A percentile compares a stretch with the other conserved stretches of the same genome.
Evolutionary conservation across 1,284 basidiomycete species (phyloP).

Genomic region (Ganoderma sp.): DNA sequence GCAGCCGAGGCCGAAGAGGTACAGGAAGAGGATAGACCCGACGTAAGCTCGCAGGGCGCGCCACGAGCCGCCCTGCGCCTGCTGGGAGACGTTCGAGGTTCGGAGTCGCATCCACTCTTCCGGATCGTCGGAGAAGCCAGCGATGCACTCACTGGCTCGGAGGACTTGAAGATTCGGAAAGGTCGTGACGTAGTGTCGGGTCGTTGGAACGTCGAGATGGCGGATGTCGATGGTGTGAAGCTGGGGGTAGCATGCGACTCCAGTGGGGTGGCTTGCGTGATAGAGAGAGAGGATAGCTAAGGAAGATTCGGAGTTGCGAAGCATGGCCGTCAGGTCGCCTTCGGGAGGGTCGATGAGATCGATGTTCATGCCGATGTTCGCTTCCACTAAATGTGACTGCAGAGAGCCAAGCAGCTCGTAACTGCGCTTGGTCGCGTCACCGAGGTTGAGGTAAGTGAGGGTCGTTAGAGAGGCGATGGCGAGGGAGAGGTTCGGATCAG

Average conservation of each 20-base stretch:
- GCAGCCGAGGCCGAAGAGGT: constrained; percentile 2
- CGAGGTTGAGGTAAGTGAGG: not conserved
- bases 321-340: not conserved
- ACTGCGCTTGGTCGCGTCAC: not conserved
- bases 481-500: not conserved
- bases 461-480: not conserved
- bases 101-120: not conserved
- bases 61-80: not conserved
- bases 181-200: not conserved
- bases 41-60: not conserved
- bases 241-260: not conserved
- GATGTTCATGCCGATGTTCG: not conserved
- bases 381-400: not conserved
- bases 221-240: not conserved
- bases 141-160: not conserved
- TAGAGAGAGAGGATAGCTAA: not conserved
- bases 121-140: no score
- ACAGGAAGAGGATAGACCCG: constrained; percentile 6
- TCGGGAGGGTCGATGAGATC: not conserved
- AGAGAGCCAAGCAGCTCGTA: not conserved
- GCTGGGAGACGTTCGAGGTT: not conserved
- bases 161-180: constrained; percentile 8
- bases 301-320: not conserved
- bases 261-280: not conserved
- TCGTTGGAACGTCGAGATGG: not conserved